Evolutionary conservation across 306 rosid species (phyloP).

Genomic region (Lithocarpus polystachyus): DNA sequence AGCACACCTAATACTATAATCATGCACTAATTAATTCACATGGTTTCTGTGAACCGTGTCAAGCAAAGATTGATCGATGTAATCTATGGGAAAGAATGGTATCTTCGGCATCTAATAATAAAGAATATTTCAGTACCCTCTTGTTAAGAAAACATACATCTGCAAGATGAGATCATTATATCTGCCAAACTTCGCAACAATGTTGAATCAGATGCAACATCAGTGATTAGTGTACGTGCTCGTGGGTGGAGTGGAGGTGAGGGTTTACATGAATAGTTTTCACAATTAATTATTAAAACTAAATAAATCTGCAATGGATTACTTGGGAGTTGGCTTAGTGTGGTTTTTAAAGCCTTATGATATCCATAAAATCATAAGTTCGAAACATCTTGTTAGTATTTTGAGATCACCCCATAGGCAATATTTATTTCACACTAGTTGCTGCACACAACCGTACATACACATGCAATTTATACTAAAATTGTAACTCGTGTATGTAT

Average conservation of each 20-base stretch:
- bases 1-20: not conserved
- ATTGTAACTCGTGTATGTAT: no score
- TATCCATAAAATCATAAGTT: rapidly evolving
- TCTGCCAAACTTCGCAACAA: not conserved
- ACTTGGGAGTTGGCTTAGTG: no score
- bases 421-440: no score
- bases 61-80: not conserved
- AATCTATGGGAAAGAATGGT: not conserved
- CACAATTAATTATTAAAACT: not conserved
- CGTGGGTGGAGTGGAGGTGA: no score
- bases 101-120: not conserved
- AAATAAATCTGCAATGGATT: not conserved
- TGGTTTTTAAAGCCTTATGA: no score
- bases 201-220: not conserved
- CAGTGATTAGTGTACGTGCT: no score
- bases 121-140: not conserved
- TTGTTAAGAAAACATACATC: not conserved
- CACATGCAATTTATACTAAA: no score
- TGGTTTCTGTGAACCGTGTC: not conserved
- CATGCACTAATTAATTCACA: not conserved
- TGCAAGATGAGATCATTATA: not conserved
- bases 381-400: rapidly evolving
- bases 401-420: rapidly evolving
- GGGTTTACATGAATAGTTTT: no score
- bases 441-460: no score